phyloP scores from a whole-genome alignment of 202 grass and related monocot species.

The Carex sylvatica region DNA sequence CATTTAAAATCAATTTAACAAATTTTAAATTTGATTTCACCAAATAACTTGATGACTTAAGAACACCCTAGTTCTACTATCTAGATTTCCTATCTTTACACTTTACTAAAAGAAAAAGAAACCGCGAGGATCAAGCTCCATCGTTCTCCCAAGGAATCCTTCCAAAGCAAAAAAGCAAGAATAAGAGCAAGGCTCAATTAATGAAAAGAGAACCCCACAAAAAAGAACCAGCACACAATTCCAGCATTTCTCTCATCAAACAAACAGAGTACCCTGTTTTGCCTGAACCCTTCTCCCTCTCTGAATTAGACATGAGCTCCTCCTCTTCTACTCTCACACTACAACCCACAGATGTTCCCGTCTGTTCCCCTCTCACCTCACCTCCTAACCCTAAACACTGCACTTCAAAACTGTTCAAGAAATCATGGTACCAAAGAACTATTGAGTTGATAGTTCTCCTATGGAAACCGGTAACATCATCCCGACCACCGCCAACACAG shows the following conservation, averaged over 20 bases:
- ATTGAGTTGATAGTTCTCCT: conserved; percentile 16
- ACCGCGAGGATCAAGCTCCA: neutral
- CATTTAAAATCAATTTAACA: too few species aligned
- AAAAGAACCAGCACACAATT: neutral
- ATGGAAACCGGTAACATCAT: conserved; percentile 15
- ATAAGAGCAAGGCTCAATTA: neutral
- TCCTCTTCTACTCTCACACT: conserved; percentile 28
- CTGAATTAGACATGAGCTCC: conserved; percentile 9
- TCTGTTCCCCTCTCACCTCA: conserved; percentile 9
- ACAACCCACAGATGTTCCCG: conserved; percentile 9
- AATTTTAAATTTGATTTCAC: too few species aligned
- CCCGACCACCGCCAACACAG: neutral
- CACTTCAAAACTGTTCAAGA: conserved; percentile 11
- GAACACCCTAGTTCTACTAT: too few species aligned
- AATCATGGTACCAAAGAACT: conserved; percentile 30
- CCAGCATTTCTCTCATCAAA: conserved; percentile 13
- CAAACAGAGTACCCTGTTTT: neutral
- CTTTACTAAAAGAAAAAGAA: conserved; percentile 3
- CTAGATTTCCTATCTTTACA: neutral
- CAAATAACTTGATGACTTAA: too few species aligned
- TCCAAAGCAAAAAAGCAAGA: conserved; percentile 23
- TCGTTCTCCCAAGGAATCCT: conserved; percentile 20
- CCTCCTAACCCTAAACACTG: conserved; percentile 25
- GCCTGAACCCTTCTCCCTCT: neutral
- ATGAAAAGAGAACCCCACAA: conserved; percentile 3